phyloP scores from a whole-genome alignment of 805 yeast genomes.

The Candida michaelii region DNA sequence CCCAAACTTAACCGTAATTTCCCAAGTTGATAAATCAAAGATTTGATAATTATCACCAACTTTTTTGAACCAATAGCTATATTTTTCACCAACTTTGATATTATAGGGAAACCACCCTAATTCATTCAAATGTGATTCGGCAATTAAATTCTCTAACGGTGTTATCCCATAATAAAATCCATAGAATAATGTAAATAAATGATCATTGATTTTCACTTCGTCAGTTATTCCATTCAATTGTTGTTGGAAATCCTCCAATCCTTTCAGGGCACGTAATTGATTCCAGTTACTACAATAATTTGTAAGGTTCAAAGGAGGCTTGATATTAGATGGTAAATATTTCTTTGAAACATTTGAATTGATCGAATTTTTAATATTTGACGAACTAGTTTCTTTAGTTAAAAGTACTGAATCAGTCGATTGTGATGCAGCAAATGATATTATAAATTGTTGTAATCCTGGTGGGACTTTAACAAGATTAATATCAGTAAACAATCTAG shows the following conservation, averaged over 20 bases:
- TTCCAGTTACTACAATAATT: slow-evolving; percentile 43
- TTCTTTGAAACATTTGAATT: slow-evolving; percentile 28
- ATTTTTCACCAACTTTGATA: slow-evolving; percentile 14
- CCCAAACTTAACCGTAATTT: slow-evolving; percentile 36
- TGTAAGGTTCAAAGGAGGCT: slow-evolving; percentile 35
- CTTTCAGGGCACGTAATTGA: slow-evolving; percentile 32
- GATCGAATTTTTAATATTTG: slow-evolving; percentile 13
- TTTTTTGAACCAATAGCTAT: slow-evolving; percentile 21
- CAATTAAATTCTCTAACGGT: slow-evolving; percentile 43
- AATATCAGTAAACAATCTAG: slow-evolving; percentile 34
- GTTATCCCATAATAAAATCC: slow-evolving; percentile 44
- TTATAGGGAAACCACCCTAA: slow-evolving; percentile 45
- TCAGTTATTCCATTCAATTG: slow-evolving; percentile 23
- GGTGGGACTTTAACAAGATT: slow-evolving; percentile 38
- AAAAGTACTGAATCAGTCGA: slow-evolving; percentile 10
- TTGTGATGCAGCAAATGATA: slow-evolving; percentile 35
- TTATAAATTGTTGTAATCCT: slow-evolving; percentile 42
- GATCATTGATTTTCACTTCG: slow-evolving; percentile 29
- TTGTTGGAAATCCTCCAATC: slow-evolving; percentile 31
- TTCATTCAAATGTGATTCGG: slow-evolving; percentile 38
- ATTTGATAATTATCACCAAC: slow-evolving; percentile 39
- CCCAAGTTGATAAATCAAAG: slow-evolving; percentile 44
- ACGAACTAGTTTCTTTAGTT: slow-evolving; percentile 13
- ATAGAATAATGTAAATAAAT: slow-evolving; percentile 39
- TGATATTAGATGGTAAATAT: slow-evolving; percentile 30